phyloP scores from a whole-genome alignment of 2,329 filamentous ascomycete genomes.

The Cadophora sp. region DNA sequence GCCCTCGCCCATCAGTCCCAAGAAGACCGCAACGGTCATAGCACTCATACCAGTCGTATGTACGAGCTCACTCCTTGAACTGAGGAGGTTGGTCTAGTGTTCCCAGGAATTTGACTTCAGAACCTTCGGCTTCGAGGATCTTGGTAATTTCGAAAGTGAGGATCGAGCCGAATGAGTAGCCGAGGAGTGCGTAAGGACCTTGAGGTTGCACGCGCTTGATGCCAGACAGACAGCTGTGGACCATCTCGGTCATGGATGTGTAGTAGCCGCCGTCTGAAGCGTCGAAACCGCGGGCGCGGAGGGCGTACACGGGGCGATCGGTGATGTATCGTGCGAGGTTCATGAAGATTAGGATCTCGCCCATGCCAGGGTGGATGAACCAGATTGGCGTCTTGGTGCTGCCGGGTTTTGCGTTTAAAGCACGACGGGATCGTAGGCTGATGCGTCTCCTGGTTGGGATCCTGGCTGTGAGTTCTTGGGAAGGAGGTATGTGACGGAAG shows the following conservation, averaged over 20 bases:
- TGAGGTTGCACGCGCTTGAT: constrained; percentile 52
- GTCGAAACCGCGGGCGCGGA: constrained; percentile 49
- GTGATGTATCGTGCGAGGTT: constrained; percentile 48
- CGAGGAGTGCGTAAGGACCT: constrained; percentile 58
- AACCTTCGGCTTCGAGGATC: constrained; percentile 47
- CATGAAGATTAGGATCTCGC: constrained; percentile 52
- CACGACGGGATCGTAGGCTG: constrained; percentile 46
- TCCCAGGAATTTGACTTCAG: constrained; percentile 52
- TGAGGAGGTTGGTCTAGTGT: constrained; percentile 56
- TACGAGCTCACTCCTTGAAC: constrained; percentile 46
- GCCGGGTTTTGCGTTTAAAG: constrained; percentile 41
- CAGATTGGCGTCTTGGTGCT: constrained; percentile 48
- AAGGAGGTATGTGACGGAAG: constrained; percentile 36
- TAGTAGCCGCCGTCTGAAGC: constrained; percentile 46
- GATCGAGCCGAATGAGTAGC: constrained; percentile 58
- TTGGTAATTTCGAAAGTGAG: constrained; percentile 59
- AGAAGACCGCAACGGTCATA: constrained; percentile 47
- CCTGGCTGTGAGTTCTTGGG: constrained; percentile 28
- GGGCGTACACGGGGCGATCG: constrained; percentile 54
- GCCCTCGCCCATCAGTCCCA: constrained; percentile 45
- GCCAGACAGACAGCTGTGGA: constrained; percentile 48
- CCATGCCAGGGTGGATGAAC: constrained; percentile 51
- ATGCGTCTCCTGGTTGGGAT: background rate
- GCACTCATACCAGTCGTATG: constrained; percentile 46
- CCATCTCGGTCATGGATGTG: constrained; percentile 47